Percentiles rank a stretch among this genome's conserved stretches.
These are phyloP conservation scores for Lentinula detonsa DNA, from an alignment of 768 basidiomycete species.

Conservation along the genomic window DNA sequence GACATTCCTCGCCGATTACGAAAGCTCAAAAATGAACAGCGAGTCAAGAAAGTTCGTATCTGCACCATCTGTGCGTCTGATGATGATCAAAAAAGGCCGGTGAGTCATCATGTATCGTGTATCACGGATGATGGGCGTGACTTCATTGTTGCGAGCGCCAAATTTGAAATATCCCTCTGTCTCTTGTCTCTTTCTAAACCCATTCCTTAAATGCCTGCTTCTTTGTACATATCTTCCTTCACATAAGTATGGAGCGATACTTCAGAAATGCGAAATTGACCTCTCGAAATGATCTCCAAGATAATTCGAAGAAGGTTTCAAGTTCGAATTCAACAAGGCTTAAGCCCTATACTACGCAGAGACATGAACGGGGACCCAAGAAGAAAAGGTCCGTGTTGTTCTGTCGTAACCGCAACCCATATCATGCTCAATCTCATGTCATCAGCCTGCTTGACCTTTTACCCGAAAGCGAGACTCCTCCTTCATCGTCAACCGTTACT, in stretches of 20 bases:
- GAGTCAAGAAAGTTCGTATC: slow-evolving; percentile 3
- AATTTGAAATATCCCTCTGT: neutral
- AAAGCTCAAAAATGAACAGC: neutral
- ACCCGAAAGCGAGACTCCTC: neutral
- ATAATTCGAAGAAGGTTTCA: neutral
- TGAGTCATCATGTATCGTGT: neutral
- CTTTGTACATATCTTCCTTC: neutral
- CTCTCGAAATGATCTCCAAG: neutral
- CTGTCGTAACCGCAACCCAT: neutral
- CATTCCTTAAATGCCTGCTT: neutral
- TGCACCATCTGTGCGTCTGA: neutral
- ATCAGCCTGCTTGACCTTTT: slow-evolving; percentile 2
- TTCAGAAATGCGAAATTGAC: neutral
- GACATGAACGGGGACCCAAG: neutral
- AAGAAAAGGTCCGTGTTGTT: neutral
- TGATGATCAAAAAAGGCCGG: neutral
- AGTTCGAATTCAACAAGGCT: neutral
- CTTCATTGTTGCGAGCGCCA: neutral
- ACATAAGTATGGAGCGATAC: slow-evolving; percentile 8
- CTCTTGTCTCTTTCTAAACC: too few species aligned
- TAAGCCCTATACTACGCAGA: slow-evolving; percentile 2
- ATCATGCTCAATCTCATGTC: neutral
- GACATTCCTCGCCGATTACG: slow-evolving; percentile 41
- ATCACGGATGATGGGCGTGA: neutral
- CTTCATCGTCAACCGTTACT: slow-evolving; percentile 41